These are phyloP conservation scores for Penicillium pulvis DNA, from an alignment of 495 filamentous ascomycete species.

Conservation along the genomic window DNA sequence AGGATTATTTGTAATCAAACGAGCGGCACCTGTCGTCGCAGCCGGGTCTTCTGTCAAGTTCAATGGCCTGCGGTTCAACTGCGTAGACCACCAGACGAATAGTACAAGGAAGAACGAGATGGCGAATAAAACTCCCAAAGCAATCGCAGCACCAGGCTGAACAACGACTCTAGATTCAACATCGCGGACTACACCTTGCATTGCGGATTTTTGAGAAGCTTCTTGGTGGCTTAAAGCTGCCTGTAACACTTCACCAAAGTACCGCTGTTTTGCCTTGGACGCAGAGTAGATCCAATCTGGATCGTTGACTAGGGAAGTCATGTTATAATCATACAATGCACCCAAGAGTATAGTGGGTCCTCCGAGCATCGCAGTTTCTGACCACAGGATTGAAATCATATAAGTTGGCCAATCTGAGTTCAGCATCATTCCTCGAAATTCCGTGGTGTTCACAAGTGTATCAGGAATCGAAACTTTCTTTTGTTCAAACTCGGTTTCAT, in stretches of 20 bases:
- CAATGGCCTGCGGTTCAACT: constrained; percentile 13
- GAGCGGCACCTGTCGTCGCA: constrained; percentile 9
- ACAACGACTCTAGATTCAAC: constrained; percentile 22
- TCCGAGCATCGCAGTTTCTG: constrained; percentile 10
- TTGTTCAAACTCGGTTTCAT: constrained; percentile 22
- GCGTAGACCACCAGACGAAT: constrained; percentile 18
- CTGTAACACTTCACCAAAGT: constrained; percentile 37
- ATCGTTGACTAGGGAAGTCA: constrained; percentile 21
- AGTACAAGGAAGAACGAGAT: constrained; percentile 23
- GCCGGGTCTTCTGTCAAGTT: constrained; percentile 25
- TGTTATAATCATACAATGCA: constrained; percentile 26
- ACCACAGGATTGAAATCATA: constrained; percentile 24
- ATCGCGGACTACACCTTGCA: constrained; percentile 8
- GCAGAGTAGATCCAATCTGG: constrained; percentile 17
- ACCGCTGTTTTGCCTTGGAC: constrained; percentile 34
- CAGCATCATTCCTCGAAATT: constrained; percentile 13
- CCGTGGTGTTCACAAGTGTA: constrained; percentile 24
- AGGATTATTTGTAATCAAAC: constrained; percentile 13
- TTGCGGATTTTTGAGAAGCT: constrained; percentile 6
- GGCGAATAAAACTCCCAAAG: constrained; percentile 20
- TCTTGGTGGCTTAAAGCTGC: constrained; percentile 19
- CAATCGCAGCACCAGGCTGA: constrained; percentile 19
- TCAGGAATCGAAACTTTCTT: constrained; percentile 19
- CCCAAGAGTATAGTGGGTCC: constrained; percentile 21
- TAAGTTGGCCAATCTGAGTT: constrained; percentile 26